phyloP scores from a whole-genome alignment of 2,329 filamentous ascomycete genomes.

The Apiospora marii region DNA sequence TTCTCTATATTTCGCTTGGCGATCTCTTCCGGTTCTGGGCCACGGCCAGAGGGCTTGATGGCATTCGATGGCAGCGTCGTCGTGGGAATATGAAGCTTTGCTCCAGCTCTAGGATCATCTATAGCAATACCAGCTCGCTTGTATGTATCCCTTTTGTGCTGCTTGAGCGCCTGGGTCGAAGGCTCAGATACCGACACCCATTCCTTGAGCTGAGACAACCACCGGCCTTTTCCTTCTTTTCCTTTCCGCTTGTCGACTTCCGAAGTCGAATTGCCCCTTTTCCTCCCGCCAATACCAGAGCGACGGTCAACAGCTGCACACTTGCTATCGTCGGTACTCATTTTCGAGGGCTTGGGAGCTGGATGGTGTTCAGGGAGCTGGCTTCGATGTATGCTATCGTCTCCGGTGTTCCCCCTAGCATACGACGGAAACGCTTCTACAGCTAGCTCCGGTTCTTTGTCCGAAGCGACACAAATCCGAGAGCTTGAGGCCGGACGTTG shows the following conservation, averaged over 20 bases:
- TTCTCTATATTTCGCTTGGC: conserved; percentile 43
- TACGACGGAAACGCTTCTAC: not conserved
- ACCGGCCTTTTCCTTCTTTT: conserved; percentile 43
- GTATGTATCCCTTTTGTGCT: conserved; percentile 53
- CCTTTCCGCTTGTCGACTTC: conserved; percentile 37
- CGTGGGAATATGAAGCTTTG: conserved; percentile 56
- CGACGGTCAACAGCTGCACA: conserved; percentile 1
- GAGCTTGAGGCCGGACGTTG: conserved; percentile 24
- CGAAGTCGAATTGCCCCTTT: conserved; percentile 25
- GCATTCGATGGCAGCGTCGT: conserved; percentile 54
- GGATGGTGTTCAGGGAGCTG: not conserved
- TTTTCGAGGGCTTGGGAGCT: conserved; percentile 21
- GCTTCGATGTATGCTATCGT: not conserved
- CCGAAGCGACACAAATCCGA: not conserved
- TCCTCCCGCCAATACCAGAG: conserved; percentile 23
- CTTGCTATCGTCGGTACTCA: conserved; percentile 23
- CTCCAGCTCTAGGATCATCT: conserved; percentile 52
- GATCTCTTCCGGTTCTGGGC: conserved; percentile 56
- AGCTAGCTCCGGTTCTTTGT: not conserved
- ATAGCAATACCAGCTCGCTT: conserved; percentile 52
- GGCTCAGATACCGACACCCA: conserved; percentile 60
- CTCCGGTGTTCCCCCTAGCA: not conserved
- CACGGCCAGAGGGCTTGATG: conserved; percentile 52
- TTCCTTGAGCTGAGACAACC: conserved; percentile 54
- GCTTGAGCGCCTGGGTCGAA: conserved; percentile 56